These are phyloP conservation scores for Chara braunii DNA, from an alignment of 139 green algal species.

Conservation along the genomic window DNA sequence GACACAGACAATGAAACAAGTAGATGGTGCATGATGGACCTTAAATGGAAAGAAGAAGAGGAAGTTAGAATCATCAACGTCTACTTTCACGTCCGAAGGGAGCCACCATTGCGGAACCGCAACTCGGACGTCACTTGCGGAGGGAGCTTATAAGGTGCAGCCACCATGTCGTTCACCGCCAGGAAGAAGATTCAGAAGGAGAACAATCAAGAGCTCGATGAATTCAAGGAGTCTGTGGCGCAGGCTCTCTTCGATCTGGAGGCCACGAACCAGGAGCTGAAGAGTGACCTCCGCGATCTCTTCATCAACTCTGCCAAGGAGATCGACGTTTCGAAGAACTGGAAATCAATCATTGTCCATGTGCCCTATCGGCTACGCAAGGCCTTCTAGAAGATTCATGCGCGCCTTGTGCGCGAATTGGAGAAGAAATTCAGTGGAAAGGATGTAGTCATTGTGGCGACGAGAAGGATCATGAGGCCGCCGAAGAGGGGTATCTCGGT, in stretches of 20 bases:
- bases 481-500: slow-evolving; percentile 56
- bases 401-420: slow-evolving; percentile 92
- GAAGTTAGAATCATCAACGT: too few species aligned
- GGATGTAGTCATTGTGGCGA: slow-evolving; percentile 94
- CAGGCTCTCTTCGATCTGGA: slow-evolving; percentile 99
- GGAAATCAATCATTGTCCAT: slow-evolving; percentile 95
- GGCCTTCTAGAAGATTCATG: slow-evolving; percentile 96
- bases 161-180: slow-evolving; percentile 67
- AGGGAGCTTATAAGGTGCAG: too few species aligned
- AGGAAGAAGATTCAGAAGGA: slow-evolving; percentile 99
- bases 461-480: slow-evolving; percentile 83
- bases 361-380: slow-evolving; percentile 95
- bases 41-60: too few species aligned
- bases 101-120: too few species aligned
- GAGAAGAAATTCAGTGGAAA: slow-evolving; percentile 99
- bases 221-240: slow-evolving; percentile 94
- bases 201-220: slow-evolving; percentile 75
- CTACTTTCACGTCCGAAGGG: too few species aligned
- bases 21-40: too few species aligned
- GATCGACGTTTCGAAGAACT: too few species aligned
- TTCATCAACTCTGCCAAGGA: slow-evolving; percentile 92
- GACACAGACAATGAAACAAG: too few species aligned
- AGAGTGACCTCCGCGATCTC: slow-evolving; percentile 91
- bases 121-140: too few species aligned
- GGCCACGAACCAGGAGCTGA: slow-evolving; percentile 96